A percentile compares a stretch with the other conserved stretches of the same genome.
These are phyloP conservation scores for Avena eriantha DNA, from an alignment of 176 grass and related monocot species.

Conservation along the genomic window DNA sequence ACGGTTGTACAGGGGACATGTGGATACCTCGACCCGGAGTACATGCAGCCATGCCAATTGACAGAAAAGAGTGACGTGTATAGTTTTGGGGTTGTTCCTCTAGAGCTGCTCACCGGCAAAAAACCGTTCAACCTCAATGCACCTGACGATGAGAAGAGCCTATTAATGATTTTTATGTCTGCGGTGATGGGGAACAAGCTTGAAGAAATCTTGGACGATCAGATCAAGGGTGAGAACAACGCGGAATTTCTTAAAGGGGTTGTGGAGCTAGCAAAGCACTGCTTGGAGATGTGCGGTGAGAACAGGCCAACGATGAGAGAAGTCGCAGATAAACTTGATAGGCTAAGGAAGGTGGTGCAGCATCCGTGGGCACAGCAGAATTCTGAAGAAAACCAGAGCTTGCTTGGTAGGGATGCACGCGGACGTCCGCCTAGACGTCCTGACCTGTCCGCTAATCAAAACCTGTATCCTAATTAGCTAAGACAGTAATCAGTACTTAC, in stretches of 20 bases:
- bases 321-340: not conserved
- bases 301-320: not conserved
- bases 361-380: not conserved
- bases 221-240: not conserved
- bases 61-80: constrained; percentile 12
- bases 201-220: not conserved
- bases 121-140: not conserved
- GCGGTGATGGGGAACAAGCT: not conserved
- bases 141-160: not conserved
- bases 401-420: too few species aligned
- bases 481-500: too few species aligned
- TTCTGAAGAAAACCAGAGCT: not conserved
- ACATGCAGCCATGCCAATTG: not conserved
- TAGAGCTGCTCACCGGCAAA: not conserved
- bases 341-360: not conserved
- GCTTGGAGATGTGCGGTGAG: not conserved
- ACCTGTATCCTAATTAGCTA: too few species aligned
- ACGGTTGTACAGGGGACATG: not conserved
- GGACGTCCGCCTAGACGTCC: too few species aligned
- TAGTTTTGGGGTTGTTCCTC: not conserved
- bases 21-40: not conserved
- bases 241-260: not conserved
- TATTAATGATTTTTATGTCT: not conserved
- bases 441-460: too few species aligned
- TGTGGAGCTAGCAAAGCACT: not conserved